Evolutionary conservation across 2,329 filamentous ascomycete genomes (phyloP), one percentile per base, ranked within the genome.

Genomic region (Pseudocercospora cruenta): DNA sequence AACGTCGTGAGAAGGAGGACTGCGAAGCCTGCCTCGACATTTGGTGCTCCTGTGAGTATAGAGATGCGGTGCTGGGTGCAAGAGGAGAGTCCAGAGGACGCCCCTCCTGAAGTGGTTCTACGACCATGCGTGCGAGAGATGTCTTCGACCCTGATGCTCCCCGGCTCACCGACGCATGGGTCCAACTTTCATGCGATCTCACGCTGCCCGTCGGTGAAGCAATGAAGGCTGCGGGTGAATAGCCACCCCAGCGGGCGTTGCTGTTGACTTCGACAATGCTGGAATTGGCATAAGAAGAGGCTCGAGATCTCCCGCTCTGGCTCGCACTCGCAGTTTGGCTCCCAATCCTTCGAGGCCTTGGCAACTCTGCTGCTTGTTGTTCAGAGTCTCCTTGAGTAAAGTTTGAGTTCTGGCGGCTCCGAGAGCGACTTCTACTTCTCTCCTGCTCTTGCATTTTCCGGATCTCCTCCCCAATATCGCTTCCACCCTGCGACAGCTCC

Each of bases 391-490:
- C 26, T 22, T 54, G 58, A 58, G 64, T 69, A 66, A 72, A 68
- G 36, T 74, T 70, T 28, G 69, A 73, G 54, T 67, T 75, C 65
- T 72, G 69, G 26, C 60, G 60, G n/a, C 59, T 58, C 21, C 65
- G 53, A 39, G 49, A 51, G 5, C 72, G 66, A 63, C 72, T 75
- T 36, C 68, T 63, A 59, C 65, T 63, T 39, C 67, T 65, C 55
- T 72, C 67, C 43, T 63, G 88, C 67, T 87, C 83, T 78, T 92
- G 88, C 70, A 92, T 83, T 74, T 90, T 87, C 66, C 90, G 86
- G 72, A 93, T 94, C 71, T 91, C 90, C 81, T 91, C 87, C 73
- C 91, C 90, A 74, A 93, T 91, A 68, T 91, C 92, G 68, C 89
- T 91, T 55, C 84, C 84, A 64, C 88, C 89, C 31, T 67, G 64